phyloP scores from a whole-genome alignment of 495 filamentous ascomycete species.

The Stereocaulon alpinum region DNA sequence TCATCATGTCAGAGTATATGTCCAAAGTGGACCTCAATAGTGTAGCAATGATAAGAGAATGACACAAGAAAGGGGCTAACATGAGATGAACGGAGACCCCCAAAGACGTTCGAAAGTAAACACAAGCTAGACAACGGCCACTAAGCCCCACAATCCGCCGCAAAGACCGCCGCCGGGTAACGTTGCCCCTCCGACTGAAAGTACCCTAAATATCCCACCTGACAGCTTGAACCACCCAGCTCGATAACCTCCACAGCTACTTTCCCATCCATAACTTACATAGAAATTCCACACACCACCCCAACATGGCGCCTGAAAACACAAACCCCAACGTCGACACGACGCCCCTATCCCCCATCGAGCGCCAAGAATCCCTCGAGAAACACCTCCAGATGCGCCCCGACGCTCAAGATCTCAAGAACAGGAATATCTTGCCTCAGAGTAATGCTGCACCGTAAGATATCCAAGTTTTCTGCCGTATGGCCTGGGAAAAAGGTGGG shows the following conservation, averaged over 20 bases:
- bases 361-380: conserved; percentile 81
- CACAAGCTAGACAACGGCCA: not conserved
- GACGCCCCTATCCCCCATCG: conserved; percentile 57
- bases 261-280: no score
- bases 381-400: conserved; percentile 73
- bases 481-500: no score
- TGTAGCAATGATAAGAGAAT: no score
- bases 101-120: no score
- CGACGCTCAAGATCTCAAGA: conserved; percentile 68
- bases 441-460: conserved; percentile 59
- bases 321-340: conserved; percentile 37
- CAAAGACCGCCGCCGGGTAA: not conserved
- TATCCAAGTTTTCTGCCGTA: not conserved
- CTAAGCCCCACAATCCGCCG: not conserved
- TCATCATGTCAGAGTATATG: no score
- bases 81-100: no score
- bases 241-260: no score
- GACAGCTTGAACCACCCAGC: not conserved
- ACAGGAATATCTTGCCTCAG: conserved; percentile 62
- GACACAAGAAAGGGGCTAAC: no score
- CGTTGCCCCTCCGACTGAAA: not conserved
- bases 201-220: not conserved
- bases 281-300: not conserved
- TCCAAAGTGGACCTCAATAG: no score
- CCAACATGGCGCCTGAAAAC: conserved; percentile 31